phyloP scores from a whole-genome alignment of 1,139 yeast genomes.

The Wickerhamomyces sp. region DNA sequence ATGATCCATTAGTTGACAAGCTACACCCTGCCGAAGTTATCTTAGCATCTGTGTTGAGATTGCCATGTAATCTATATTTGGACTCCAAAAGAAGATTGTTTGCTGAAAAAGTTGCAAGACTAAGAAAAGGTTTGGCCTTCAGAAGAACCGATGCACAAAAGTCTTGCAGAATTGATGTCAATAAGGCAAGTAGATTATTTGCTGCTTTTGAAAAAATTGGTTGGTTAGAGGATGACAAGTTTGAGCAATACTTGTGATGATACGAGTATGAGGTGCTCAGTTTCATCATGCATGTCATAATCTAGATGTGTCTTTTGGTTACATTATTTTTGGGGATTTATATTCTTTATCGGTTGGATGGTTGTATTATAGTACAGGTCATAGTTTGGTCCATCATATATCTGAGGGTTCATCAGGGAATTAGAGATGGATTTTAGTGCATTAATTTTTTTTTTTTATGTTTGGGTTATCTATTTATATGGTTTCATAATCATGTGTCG shows the following conservation, averaged over 20 bases:
- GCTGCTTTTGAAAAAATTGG: conserved; percentile 95
- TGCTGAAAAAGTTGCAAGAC: conserved; percentile 78
- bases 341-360: too few relatives aligned
- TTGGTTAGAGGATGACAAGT: conserved; percentile 81
- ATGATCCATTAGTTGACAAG: conserved; percentile 65
- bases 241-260: conserved; percentile 43
- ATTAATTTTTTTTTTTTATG: too few relatives aligned
- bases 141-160: conserved; percentile 97
- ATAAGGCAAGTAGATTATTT: conserved; percentile 87
- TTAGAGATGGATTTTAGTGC: too few relatives aligned
- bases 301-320: not conserved
- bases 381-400: too few relatives aligned
- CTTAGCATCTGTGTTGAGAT: conserved; percentile 80
- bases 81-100: conserved; percentile 91
- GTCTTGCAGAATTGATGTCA: conserved; percentile 95
- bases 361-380: too few relatives aligned
- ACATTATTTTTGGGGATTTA: too few relatives aligned
- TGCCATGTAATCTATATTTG: conserved; percentile 81
- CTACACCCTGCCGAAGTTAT: conserved; percentile 91
- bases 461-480: too few relatives aligned
- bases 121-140: conserved; percentile 73
- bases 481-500: too few relatives aligned
- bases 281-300: not conserved
- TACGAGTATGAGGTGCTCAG: not conserved
- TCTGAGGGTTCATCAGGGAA: too few relatives aligned